Percentiles rank a stretch among this genome's conserved stretches.
phyloP scores from a whole-genome alignment of 352 stramenopile genomes.

The Thalassiosira allenii region DNA sequence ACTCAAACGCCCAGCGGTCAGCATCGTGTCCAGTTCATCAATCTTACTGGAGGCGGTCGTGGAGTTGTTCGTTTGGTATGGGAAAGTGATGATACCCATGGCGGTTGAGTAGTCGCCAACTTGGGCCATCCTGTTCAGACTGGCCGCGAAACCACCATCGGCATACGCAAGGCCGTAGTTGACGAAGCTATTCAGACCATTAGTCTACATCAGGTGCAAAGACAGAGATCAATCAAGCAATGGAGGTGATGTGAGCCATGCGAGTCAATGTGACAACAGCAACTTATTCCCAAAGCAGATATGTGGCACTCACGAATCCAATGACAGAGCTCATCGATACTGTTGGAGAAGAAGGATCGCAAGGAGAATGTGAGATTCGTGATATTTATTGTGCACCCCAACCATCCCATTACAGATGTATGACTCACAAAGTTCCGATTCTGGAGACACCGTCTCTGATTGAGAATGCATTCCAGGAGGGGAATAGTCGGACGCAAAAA shows the following conservation, averaged over 20 bases:
- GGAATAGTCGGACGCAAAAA: conserved; percentile 59
- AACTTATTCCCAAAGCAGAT: background rate
- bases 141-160: conserved; percentile 52
- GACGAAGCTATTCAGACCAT: conserved; percentile 70
- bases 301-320: conserved; percentile 23
- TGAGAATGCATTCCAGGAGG: conserved; percentile 51
- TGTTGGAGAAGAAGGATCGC: no score
- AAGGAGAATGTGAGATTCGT: no score
- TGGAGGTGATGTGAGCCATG: no score
- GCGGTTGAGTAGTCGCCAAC: conserved; percentile 40
- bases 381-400: no score
- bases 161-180: conserved; percentile 63
- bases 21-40: conserved; percentile 71
- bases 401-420: no score
- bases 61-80: background rate
- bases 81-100: conserved; percentile 30
- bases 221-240: conserved; percentile 63
- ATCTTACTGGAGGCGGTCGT: conserved; percentile 33
- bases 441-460: conserved; percentile 49
- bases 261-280: no score
- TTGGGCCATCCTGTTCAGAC: conserved; percentile 1
- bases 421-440: conserved; percentile 42
- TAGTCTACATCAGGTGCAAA: conserved; percentile 31
- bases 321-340: conserved; percentile 58
- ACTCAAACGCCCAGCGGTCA: conserved; percentile 74